Evolutionary conservation across 106 monocot genomes (phyloP).

Genomic region (Dendrobium officinale): DNA sequence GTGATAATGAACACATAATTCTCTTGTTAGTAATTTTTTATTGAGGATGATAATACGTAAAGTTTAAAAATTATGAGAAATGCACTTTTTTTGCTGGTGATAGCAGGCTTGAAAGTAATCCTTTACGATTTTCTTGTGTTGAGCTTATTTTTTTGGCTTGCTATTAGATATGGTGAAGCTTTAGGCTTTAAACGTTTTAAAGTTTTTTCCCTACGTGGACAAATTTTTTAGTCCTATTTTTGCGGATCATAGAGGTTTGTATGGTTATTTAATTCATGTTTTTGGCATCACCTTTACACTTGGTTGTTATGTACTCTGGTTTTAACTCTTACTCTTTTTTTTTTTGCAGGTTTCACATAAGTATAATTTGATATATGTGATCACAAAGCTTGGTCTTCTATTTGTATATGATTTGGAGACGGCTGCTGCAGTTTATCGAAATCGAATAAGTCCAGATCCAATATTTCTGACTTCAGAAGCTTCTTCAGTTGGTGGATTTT

Average conservation of each 20-base stretch:
- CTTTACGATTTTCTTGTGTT: no score
- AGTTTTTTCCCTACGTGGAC: no score
- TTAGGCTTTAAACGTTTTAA: no score
- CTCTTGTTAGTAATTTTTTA: no score
- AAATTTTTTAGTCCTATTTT: neutral
- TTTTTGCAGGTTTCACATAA: conserved; percentile 79
- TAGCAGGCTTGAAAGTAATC: no score
- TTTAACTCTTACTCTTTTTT: neutral
- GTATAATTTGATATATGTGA: conserved; percentile 89
- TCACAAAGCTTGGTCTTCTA: conserved; percentile 92
- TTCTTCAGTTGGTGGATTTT: conserved; percentile 50
- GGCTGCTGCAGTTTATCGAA: conserved; percentile 93
- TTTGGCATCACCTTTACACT: neutral
- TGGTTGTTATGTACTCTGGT: neutral
- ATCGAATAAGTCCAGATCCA: conserved; percentile 95
- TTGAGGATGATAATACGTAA: no score
- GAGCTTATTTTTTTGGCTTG: no score
- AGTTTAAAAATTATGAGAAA: no score
- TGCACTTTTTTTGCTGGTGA: no score
- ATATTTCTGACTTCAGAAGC: no score
- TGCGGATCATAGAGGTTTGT: neutral
- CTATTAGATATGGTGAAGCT: no score
- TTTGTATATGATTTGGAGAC: conserved; percentile 99
- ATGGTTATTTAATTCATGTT: neutral
- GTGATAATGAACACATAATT: no score